A percentile compares a stretch with the other conserved stretches of the same genome.
Conservation (phyloP, 2,329 filamentous ascomycete genomes). For the Venturiaceae sp. region DNA sequence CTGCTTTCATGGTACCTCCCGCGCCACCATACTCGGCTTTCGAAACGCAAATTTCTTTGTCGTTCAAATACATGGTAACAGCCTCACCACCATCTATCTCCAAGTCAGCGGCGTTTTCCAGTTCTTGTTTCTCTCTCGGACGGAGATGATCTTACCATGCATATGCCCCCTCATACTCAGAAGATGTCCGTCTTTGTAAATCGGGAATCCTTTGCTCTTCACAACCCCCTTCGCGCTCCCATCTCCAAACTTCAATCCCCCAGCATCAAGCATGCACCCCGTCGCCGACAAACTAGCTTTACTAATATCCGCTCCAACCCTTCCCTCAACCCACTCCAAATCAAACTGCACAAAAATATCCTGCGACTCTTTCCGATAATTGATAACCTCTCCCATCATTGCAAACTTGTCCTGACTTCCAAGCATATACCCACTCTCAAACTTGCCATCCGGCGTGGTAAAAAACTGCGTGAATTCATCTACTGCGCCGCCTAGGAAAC, state of each 20-base stretch:
- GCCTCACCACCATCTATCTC: conserved; percentile 1
- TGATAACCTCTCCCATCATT: neutral
- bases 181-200: neutral
- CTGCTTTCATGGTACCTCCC: too few species aligned
- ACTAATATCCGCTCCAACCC: neutral
- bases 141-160: too few species aligned
- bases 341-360: neutral
- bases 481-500: too few species aligned
- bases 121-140: too few species aligned
- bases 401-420: neutral
- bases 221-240: neutral
- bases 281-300: neutral
- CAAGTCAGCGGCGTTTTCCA: neutral
- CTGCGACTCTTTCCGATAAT: neutral
- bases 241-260: neutral
- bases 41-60: neutral
- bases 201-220: neutral
- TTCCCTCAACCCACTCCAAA: conserved; percentile 3
- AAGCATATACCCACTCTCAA: neutral
- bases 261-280: neutral
- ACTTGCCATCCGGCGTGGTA: neutral
- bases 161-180: neutral
- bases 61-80: neutral
- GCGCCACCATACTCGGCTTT: too few species aligned
- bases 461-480: too few species aligned